phyloP scores from a whole-genome alignment of 176 grass and related monocot genomes.

The Triticum turgidum region DNA sequence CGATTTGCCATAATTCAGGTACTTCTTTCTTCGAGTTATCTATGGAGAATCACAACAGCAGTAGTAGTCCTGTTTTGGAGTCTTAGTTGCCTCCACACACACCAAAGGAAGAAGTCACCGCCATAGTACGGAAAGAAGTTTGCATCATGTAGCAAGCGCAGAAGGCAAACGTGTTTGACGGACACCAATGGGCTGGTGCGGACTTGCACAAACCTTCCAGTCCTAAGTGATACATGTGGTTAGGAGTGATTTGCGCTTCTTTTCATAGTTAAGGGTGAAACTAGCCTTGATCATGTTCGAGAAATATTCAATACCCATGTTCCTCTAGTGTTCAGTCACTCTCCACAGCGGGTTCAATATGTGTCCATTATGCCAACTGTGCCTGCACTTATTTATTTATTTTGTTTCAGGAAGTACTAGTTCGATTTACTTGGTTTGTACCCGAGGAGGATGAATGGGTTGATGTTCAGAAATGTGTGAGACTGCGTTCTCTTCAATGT shows the following conservation, averaged over 20 bases:
- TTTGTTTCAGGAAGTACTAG: slow-evolving; percentile 61
- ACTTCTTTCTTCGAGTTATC: too few relatives aligned
- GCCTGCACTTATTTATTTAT: neutral
- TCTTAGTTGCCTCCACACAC: neutral
- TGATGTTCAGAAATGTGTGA: slow-evolving; percentile 70
- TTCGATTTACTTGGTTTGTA: slow-evolving; percentile 75
- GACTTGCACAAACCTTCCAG: neutral
- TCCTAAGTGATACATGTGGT: neutral
- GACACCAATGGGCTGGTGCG: neutral
- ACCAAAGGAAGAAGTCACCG: neutral
- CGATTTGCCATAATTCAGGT: too few relatives aligned
- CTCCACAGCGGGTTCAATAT: too few relatives aligned
- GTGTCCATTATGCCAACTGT: neutral
- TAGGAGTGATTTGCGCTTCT: neutral
- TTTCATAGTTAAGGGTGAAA: neutral
- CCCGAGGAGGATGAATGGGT: slow-evolving; percentile 86
- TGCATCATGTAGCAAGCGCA: neutral
- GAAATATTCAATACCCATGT: neutral
- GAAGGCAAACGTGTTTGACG: neutral
- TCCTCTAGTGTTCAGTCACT: too few relatives aligned
- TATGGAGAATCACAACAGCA: too few relatives aligned
- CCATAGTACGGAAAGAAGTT: neutral
- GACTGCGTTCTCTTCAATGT: slow-evolving; percentile 70
- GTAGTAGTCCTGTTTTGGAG: too few relatives aligned
- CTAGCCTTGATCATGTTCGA: neutral